Evolutionary conservation across 805 yeast genomes (phyloP).

Genomic region (Saccharomycopsis javanensis): DNA sequence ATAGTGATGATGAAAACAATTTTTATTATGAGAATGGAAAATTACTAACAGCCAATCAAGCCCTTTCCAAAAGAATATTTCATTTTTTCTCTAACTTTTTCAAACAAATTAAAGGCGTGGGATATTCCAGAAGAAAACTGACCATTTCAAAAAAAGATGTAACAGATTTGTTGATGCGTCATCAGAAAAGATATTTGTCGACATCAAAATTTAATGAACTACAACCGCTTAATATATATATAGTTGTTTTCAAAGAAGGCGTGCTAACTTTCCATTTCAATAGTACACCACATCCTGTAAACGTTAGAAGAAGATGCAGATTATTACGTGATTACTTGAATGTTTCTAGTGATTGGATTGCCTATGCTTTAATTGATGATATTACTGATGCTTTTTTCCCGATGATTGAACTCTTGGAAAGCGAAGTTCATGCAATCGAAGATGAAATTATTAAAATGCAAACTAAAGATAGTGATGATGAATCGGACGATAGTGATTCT

Average conservation of each 20-base stretch:
- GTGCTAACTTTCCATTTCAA: slow-evolving; percentile 61
- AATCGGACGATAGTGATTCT: slow-evolving; percentile 7
- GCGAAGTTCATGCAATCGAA: slow-evolving; percentile 74
- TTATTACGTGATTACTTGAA: slow-evolving; percentile 69
- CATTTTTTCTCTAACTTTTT: neutral
- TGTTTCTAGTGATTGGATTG: slow-evolving; percentile 73
- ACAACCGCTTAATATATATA: slow-evolving; percentile 59
- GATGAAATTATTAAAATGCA: slow-evolving; percentile 31
- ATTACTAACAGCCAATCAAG: neutral
- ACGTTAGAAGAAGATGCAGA: slow-evolving; percentile 73
- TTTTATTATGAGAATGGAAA: neutral
- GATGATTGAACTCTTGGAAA: slow-evolving; percentile 64
- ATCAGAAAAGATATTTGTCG: neutral
- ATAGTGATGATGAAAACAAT: neutral
- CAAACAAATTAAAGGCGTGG: neutral
- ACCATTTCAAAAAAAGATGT: neutral
- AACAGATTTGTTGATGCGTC: neutral
- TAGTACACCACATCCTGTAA: slow-evolving; percentile 60
- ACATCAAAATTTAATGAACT: slow-evolving; percentile 21
- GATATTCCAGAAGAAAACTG: neutral
- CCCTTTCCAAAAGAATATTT: neutral
- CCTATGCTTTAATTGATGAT: slow-evolving; percentile 76
- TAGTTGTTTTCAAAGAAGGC: slow-evolving; percentile 62
- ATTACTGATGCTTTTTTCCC: slow-evolving; percentile 82
- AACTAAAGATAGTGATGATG: slow-evolving; percentile 18